Base-by-base conservation (phyloP, 768 basidiomycete genomes). In the Amanita subjunquillea region DNA sequence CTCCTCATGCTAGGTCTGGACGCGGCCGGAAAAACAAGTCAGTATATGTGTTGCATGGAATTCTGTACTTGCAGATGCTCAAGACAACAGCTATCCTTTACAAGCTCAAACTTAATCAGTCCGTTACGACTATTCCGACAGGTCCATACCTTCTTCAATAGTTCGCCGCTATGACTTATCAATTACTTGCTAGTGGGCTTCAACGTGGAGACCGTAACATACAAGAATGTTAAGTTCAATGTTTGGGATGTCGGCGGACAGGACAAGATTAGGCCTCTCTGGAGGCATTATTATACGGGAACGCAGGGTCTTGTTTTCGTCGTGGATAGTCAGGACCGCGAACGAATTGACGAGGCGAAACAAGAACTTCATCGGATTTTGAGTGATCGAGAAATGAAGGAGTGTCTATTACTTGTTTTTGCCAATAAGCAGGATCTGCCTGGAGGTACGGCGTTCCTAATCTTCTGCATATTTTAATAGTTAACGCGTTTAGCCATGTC, bases 201-300 rank as follows among this genome's bases (percentile, higher is more conserved):
- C 80, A 98, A 98, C 63, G 95, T 98, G 55, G 95, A 98, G 71
- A 98, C 95, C 3, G 95, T 98, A 50, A 96, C 93, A 44, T 98
- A 98, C 73, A 96, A 96, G 79, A 97, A 98, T 56, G 93, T 91
- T 63, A 90, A 90, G 66, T 92, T 91, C 74, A 91, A 91, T 59
- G 86, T 90, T 6, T 89, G 92, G 91, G 92, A 96, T 65, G 95
- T 98, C 38, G 95, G 95, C 61, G 95, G 95, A n/a, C 95, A 98
- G 72, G 95, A 98, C 75, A 98, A 98, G 79, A 98, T 98, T 64
- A 80, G 95, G 48, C 95, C 95, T 23, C 75, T 98, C 39, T 98
- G 95, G 95, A 79, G 95, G 71, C 95, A 98, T 70, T 98, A 98
- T 70, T 98, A 97, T 73, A 97, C 95, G 10, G 95, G 95, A 55